phyloP scores from a whole-genome alignment of 305 asterid species.

The Fraxinus albicans region DNA sequence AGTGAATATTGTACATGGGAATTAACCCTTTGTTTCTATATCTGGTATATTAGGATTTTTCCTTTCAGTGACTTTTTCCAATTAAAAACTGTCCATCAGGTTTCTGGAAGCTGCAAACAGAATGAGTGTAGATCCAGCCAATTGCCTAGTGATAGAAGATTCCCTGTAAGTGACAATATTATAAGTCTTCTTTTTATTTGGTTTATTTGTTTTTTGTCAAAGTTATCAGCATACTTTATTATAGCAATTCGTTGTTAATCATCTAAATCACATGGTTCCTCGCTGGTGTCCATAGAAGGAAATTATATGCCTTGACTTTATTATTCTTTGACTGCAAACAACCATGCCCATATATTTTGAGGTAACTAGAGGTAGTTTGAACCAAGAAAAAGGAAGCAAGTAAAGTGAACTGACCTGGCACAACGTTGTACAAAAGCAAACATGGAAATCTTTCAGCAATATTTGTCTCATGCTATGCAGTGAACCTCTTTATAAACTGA shows the following conservation, averaged over 20 bases:
- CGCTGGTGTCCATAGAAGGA: background rate
- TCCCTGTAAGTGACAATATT: conserved; percentile 56
- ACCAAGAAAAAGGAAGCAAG: background rate
- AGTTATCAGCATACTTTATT: background rate
- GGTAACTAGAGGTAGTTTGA: background rate
- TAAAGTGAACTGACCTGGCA: background rate
- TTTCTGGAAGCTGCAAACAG: conserved; percentile 86
- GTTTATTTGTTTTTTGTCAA: background rate
- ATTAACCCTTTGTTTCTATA: conserved; percentile 8
- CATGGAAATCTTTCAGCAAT: background rate
- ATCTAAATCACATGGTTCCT: background rate
- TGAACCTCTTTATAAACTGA: background rate
- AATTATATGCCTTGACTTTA: background rate
- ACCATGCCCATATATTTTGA: background rate
- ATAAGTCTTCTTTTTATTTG: background rate
- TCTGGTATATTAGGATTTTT: background rate
- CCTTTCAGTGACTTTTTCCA: conserved; percentile 17
- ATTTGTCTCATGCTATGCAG: background rate
- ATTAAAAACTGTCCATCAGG: conserved; percentile 42
- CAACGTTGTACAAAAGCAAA: background rate
- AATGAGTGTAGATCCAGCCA: conserved; percentile 61
- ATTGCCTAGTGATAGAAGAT: conserved; percentile 93
- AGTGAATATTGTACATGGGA: background rate
- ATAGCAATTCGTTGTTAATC: background rate
- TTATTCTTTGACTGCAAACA: background rate